A percentile compares a stretch with the other conserved stretches of the same genome.
Evolutionary conservation across 73 alveolate species (phyloP).

Genomic region (Symbiodinium pilosum): DNA sequence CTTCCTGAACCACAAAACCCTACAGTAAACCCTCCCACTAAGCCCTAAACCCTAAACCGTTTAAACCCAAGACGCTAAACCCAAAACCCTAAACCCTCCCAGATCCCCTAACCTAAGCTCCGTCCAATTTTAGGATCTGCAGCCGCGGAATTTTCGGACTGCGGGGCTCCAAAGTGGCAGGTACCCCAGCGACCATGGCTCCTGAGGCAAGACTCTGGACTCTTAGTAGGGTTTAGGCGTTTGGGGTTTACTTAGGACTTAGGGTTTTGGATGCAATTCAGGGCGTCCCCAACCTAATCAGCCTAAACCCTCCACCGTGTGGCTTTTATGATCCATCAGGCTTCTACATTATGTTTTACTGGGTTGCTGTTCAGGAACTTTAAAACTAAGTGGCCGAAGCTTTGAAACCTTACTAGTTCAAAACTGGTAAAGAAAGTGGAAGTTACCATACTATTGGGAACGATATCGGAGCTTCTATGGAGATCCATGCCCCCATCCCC

Average conservation of each 20-base stretch:
- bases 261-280: neutral
- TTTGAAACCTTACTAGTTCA: too few species aligned
- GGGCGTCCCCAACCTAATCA: neutral
- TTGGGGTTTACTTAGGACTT: neutral
- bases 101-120: neutral
- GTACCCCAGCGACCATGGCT: constrained; percentile 92
- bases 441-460: too few species aligned
- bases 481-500: too few species aligned
- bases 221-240: too few species aligned
- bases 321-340: too few species aligned
- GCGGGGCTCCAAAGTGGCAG: constrained; percentile 42
- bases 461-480: too few species aligned
- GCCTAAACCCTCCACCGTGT: too few species aligned
- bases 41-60: neutral
- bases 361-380: too few species aligned
- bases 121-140: constrained; percentile 2
- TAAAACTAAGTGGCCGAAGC: too few species aligned
- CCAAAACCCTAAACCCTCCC: neutral
- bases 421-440: too few species aligned
- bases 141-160: constrained; percentile 76
- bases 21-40: neutral
- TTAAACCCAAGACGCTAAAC: neutral
- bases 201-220: too few species aligned
- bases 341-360: neutral
- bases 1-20: neutral